Evolutionary conservation across 768 basidiomycete genomes (phyloP).

Genomic region (Jaapia argillacea): DNA sequence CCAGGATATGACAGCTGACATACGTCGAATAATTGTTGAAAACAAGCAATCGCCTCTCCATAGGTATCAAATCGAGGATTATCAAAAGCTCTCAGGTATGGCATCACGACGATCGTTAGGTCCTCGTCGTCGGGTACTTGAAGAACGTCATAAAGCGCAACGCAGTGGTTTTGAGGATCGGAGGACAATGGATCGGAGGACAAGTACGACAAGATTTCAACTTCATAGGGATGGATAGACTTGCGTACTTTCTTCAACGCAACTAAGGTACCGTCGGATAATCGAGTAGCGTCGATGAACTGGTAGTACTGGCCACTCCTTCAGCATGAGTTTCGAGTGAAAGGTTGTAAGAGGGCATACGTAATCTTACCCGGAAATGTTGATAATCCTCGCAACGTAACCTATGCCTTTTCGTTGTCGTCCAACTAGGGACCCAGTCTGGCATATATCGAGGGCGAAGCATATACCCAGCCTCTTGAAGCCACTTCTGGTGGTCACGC

Average conservation of each 20-base stretch:
- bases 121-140: conserved; percentile 7
- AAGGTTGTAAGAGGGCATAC: conserved; percentile 11
- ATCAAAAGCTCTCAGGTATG: conserved; percentile 10
- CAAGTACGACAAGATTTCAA: conserved; percentile 10
- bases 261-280: conserved; percentile 12
- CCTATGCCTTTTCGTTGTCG: neutral
- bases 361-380: conserved; percentile 4
- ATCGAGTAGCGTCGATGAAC: conserved; percentile 12
- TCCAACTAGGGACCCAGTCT: neutral
- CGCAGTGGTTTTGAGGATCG: conserved; percentile 18
- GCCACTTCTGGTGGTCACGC: neutral
- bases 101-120: conserved; percentile 11
- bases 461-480: neutral
- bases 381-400: neutral
- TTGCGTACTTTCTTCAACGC: conserved; percentile 11
- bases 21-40: conserved; percentile 15
- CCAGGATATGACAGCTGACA: neutral
- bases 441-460: conserved; percentile 2
- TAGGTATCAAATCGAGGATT: conserved; percentile 15
- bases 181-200: conserved; percentile 7
- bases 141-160: conserved; percentile 14
- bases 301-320: neutral
- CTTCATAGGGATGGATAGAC: conserved; percentile 13
- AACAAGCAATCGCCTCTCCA: conserved; percentile 16
- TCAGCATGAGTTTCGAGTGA: conserved; percentile 8